A percentile compares a stretch with the other conserved stretches of the same genome.
These are phyloP conservation scores for Penicillium simplicissimum DNA, from an alignment of 495 filamentous ascomycete species.

Conservation along the genomic window DNA sequence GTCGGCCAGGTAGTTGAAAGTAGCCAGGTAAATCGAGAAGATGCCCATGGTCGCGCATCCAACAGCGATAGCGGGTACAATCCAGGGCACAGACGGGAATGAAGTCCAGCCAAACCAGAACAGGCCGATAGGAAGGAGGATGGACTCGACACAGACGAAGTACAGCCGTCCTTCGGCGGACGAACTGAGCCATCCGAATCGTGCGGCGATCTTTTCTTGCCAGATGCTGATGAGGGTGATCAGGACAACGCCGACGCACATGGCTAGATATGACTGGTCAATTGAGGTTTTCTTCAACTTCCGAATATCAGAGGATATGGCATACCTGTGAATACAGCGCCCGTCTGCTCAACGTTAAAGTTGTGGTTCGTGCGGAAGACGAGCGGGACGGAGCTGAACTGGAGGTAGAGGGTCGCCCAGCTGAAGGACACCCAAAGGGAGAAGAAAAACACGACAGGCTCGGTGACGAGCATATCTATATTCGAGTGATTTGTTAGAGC, in stretches of 20 bases:
- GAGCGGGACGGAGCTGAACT: slow-evolving; percentile 74
- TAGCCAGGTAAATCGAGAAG: slow-evolving; percentile 82
- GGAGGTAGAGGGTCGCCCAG: slow-evolving; percentile 89
- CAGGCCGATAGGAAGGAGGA: slow-evolving; percentile 69
- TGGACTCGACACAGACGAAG: slow-evolving; percentile 73
- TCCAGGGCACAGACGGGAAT: slow-evolving; percentile 69
- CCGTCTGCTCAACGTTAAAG: slow-evolving; percentile 67
- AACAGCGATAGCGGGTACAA: slow-evolving; percentile 71
- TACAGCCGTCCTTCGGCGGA: slow-evolving; percentile 80
- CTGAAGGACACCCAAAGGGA: slow-evolving; percentile 87
- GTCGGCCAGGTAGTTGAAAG: slow-evolving; percentile 95
- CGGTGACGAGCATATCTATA: slow-evolving; percentile 75
- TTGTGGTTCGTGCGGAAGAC: slow-evolving; percentile 70
- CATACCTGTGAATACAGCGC: slow-evolving; percentile 67
- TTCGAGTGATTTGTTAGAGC: background rate
- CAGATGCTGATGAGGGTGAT: slow-evolving; percentile 74
- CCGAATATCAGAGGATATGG: background rate
- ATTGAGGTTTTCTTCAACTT: background rate
- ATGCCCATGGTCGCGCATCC: slow-evolving; percentile 83
- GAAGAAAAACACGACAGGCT: slow-evolving; percentile 94
- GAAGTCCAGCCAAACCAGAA: slow-evolving; percentile 85
- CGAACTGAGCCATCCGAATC: slow-evolving; percentile 44
- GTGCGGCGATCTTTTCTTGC: slow-evolving; percentile 59
- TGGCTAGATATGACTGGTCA: slow-evolving; percentile 40
- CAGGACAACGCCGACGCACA: slow-evolving; percentile 66